phyloP scores from a whole-genome alignment of 2,329 filamentous ascomycete genomes.

The Rhynchosporium graminicola region DNA sequence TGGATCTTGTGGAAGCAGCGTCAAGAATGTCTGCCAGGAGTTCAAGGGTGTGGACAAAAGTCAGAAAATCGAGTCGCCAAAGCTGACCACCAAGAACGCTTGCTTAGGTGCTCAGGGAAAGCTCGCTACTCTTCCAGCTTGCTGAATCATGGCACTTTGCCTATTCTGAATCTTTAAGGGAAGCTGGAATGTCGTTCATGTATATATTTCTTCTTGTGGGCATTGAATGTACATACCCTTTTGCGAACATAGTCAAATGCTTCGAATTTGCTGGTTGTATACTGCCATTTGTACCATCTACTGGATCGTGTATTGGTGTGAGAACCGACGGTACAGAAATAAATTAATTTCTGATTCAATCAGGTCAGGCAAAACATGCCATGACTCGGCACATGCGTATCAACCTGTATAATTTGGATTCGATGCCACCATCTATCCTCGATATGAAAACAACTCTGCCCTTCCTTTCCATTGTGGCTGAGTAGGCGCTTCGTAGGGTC shows the following conservation, averaged over 20 bases:
- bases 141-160: slow-evolving; percentile 14
- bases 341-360: no score
- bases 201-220: slow-evolving; percentile 7
- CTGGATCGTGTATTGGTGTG: neutral
- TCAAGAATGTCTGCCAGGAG: slow-evolving; percentile 32
- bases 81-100: slow-evolving; percentile 18
- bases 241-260: neutral
- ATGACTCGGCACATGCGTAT: no score
- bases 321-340: no score
- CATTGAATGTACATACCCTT: slow-evolving; percentile 6
- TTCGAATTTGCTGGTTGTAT: neutral
- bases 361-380: no score
- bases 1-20: slow-evolving; percentile 26
- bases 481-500: neutral
- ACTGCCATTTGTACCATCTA: neutral
- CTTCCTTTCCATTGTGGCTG: neutral
- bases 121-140: slow-evolving; percentile 18
- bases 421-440: no score
- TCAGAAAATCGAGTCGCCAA: slow-evolving; percentile 17
- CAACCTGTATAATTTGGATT: no score
- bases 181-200: neutral
- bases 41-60: slow-evolving; percentile 30
- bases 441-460: neutral
- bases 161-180: no score
- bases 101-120: slow-evolving; percentile 23